Conservation (phyloP, 2,329 filamentous ascomycete genomes). For the Pestalotiopsis sp. region DNA sequence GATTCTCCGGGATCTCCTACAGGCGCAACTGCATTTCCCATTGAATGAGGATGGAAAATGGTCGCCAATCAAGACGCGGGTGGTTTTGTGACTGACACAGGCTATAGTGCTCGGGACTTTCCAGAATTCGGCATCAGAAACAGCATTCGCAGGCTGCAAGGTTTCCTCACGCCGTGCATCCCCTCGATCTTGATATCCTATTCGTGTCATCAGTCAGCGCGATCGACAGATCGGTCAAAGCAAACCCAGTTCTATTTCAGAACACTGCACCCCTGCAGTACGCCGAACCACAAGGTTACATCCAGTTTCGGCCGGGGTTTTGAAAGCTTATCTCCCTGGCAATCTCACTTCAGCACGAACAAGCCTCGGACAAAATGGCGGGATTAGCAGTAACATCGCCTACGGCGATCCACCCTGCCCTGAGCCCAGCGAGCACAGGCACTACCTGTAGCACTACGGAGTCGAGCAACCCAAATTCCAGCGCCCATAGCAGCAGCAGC, state of each 20-base stretch:
- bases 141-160: neutral
- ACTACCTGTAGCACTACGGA: constrained; percentile 8
- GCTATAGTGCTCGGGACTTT: constrained; percentile 2
- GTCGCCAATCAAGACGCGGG: neutral
- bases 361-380: constrained; percentile 37
- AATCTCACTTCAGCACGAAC: constrained; percentile 11
- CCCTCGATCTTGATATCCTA: neutral
- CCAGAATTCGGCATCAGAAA: neutral
- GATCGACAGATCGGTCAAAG: neutral
- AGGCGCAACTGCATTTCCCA: neutral
- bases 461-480: constrained; percentile 4
- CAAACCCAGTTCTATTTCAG: constrained; percentile 1
- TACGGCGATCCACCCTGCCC: constrained; percentile 52
- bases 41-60: neutral
- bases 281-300: neutral
- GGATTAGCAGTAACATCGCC: constrained; percentile 43
- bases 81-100: constrained; percentile 1
- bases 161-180: neutral
- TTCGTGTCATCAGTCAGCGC: neutral
- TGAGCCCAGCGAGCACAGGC: constrained; percentile 35
- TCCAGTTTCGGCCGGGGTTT: neutral
- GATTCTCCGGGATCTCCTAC: neutral
- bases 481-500: neutral
- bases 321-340: constrained; percentile 9
- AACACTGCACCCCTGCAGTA: constrained; percentile 2